Conservation (phyloP, 2,329 filamentous ascomycete genomes). For the Cyanodermella asteris region DNA sequence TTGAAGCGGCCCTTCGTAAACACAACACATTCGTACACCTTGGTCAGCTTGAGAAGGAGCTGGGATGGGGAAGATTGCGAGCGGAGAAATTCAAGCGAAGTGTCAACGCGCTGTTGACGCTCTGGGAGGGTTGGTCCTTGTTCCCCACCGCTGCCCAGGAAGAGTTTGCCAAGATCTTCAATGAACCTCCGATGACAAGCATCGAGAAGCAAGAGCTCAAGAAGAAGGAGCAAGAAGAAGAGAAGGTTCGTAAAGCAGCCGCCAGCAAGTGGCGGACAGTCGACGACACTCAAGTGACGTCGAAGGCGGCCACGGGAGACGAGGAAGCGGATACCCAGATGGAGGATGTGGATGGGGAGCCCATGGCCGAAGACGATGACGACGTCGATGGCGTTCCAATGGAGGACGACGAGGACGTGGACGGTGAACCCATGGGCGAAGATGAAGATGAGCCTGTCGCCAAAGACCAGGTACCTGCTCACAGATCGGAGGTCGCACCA, state of each 20-base stretch:
- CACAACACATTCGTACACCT: conserved; percentile 54
- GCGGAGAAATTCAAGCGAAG: conserved; percentile 72
- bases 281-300: conserved; percentile 5
- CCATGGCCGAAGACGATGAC: conserved; percentile 28
- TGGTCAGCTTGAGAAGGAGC: conserved; percentile 47
- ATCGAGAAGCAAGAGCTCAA: conserved; percentile 24
- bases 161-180: conserved; percentile 46
- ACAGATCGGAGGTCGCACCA: background rate
- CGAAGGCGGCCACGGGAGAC: conserved; percentile 10
- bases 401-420: conserved; percentile 27
- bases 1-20: conserved; percentile 48
- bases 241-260: conserved; percentile 14
- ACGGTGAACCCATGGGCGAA: conserved; percentile 26
- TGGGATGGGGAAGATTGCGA: conserved; percentile 60
- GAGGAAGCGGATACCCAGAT: conserved; percentile 15
- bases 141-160: conserved; percentile 58
- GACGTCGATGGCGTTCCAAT: conserved; percentile 25
- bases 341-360: conserved; percentile 19
- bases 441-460: conserved; percentile 19
- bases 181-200: conserved; percentile 39
- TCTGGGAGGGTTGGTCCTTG: conserved; percentile 44
- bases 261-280: conserved; percentile 11
- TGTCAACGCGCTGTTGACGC: conserved; percentile 41
- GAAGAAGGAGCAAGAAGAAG: conserved; percentile 8
- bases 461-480: conserved; percentile 14